Base-by-base conservation (phyloP, 805 yeast species). In the Candida silvatica region DNA sequence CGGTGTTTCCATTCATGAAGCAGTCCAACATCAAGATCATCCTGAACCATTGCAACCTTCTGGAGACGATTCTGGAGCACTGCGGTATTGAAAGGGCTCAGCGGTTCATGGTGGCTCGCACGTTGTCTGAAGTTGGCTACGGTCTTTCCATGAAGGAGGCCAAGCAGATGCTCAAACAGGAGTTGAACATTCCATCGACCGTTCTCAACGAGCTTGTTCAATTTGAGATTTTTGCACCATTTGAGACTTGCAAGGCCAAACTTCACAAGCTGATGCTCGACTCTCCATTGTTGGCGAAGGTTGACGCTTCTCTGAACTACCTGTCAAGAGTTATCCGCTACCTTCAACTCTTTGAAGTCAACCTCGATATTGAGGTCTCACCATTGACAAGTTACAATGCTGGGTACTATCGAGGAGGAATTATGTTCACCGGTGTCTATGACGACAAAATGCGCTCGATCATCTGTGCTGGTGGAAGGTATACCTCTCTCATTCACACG, bases 381-480 rank as follows among this genome's bases (percentile, higher is more conserved):
- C 98, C 98, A 0, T 67, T 92, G 55, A 74, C 87, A 48, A 85
- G 86, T 43, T 85, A 84, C 58, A 86, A 86, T 45, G 72, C 80
- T 22, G 70, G 77, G 7, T 90, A 86, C 51, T 92, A 88, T 51
- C 64, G 68, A 26, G 76, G 77, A 14, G 94, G 94, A 0, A 60
- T 88, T 2, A 86, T 92, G 94, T 92, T 90, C 52, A 94, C 86
- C 46, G 85, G 83, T 0, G 71, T 86, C 2, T 71, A 76, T 43
- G 81, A 84, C 36, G 79, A 76, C 3, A 76, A 67, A 46, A 50
- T 42, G 53, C 63, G 49, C 37, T 44, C 62, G 5, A 65, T 80
- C 22, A 62, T 92, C 27, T 92, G 92, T 12, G 90, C 92, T 0
- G 99, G 99, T 30, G 99, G 99, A 3, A 65, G 99, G 37, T 92